Evolutionary conservation across 2,329 filamentous ascomycete genomes (phyloP).

Genomic region (Colletotrichum musicola): DNA sequence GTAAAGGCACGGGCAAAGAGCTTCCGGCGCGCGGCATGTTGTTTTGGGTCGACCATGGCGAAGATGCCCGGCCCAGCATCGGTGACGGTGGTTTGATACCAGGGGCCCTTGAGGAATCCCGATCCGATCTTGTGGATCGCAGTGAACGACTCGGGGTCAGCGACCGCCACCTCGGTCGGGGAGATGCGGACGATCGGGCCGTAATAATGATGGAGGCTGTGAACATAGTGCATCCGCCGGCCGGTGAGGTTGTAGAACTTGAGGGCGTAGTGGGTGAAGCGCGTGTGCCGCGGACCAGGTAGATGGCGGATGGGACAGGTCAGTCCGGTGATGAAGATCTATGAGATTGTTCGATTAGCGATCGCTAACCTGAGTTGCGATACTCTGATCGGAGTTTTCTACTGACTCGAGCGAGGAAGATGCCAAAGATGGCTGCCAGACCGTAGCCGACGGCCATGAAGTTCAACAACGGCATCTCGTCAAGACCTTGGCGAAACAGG

Average conservation of each 20-base stretch:
- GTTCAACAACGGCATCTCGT: neutral
- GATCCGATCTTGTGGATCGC: slow-evolving; percentile 50
- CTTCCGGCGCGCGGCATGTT: slow-evolving; percentile 45
- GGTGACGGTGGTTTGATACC: slow-evolving; percentile 41
- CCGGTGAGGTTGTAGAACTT: slow-evolving; percentile 46
- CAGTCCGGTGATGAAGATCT: slow-evolving; percentile 30
- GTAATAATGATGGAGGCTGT: slow-evolving; percentile 65
- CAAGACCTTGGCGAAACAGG: neutral
- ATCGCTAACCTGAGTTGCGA: neutral
- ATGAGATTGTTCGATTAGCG: neutral
- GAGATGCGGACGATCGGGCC: slow-evolving; percentile 45
- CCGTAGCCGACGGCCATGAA: neutral
- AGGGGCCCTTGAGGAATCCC: slow-evolving; percentile 43
- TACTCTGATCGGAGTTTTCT: neutral
- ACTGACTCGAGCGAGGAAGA: slow-evolving; percentile 13
- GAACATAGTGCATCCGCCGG: slow-evolving; percentile 60
- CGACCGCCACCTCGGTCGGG: slow-evolving; percentile 43
- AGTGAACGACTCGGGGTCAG: slow-evolving; percentile 42
- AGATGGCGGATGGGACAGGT: slow-evolving; percentile 6
- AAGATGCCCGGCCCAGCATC: slow-evolving; percentile 19
- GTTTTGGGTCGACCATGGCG: slow-evolving; percentile 20
- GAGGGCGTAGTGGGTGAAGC: slow-evolving; percentile 11
- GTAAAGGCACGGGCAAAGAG: slow-evolving; percentile 57
- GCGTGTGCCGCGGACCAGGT: slow-evolving; percentile 19
- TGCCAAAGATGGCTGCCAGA: neutral